Evolutionary conservation across 2,329 filamentous ascomycete genomes (phyloP), one percentile per base, ranked within the genome.

Genomic region (Gnomoniopsis smithogilvyi): DNA sequence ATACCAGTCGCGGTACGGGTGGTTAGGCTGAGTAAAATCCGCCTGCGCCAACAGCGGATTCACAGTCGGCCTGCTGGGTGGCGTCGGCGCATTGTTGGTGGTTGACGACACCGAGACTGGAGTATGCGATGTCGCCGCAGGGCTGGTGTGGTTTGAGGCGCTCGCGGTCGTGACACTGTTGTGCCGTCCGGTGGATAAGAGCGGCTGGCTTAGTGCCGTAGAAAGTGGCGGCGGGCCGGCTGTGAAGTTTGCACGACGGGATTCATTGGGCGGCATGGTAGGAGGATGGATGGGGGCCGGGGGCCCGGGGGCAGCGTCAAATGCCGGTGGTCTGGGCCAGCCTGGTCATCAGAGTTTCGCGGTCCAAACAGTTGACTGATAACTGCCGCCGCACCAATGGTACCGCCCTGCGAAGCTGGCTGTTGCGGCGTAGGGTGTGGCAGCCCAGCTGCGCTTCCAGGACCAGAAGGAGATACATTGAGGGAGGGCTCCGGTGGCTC

Each of bases 1-100:
- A 67, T 94, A 96, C 73, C 88, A 88, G 53, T 87, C 86, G 68
- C 91, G 88, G 68, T 95, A 96, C 1, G 92, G 91, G 72, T 93
- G 90, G 64, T 91, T 87, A 3, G 90, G 88, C 65, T 88, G 78
- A 24, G 80, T 88, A 70, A 95, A 95, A 68, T 95, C 90, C 1
- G 90, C 90, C 50, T 66, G 62, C 24, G 83, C 85, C 64, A 88
- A 81, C 43, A 94, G 73, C 1, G 91, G 91, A 67, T 94, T 94
- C 6, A 88, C 71, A 14, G 77, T 77, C 19, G 76, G 73, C 66
- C 68, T 70, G 22, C 71, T 67, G 17, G 71, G 68, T 17, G 66
- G 67, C 67, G 21, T 66, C 65, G 48, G 51, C 21, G 47, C 57
- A 17, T 52, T 59, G 52, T 53, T 59, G 30, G 45, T 15, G 8